Conservation (phyloP, 768 basidiomycete species). For the Imleria badia region DNA sequence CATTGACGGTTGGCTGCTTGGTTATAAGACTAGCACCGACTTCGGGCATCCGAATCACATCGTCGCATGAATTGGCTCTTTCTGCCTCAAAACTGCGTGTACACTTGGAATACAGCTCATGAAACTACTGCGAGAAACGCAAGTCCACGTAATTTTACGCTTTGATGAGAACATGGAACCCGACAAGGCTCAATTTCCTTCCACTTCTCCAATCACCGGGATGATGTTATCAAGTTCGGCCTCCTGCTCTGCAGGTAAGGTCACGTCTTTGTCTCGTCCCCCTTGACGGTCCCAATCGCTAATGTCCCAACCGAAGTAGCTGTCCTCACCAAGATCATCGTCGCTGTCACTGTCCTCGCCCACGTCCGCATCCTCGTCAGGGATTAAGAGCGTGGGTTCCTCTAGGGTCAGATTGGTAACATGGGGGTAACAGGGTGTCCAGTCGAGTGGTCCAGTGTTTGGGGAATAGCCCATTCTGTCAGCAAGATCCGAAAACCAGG, state of each 20-base stretch:
- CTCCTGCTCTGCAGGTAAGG: not conserved
- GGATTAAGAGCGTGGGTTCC: not conserved
- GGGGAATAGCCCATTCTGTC: not conserved
- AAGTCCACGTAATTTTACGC: too few relatives aligned
- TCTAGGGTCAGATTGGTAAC: not conserved
- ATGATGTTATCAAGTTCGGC: not conserved
- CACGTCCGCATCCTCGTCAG: not conserved
- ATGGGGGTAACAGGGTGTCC: not conserved
- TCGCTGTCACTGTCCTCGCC: not conserved
- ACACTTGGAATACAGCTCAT: too few relatives aligned
- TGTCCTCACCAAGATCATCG: not conserved
- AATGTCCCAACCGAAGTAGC: slow-evolving; percentile 1
- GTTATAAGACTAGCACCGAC: too few relatives aligned
- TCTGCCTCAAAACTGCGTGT: too few relatives aligned
- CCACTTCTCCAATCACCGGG: not conserved
- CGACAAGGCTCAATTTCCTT: not conserved
- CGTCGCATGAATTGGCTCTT: too few relatives aligned
- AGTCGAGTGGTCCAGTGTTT: not conserved
- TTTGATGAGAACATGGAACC: too few relatives aligned
- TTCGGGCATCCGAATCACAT: too few relatives aligned
- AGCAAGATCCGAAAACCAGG: not conserved
- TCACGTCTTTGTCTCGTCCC: slow-evolving; percentile 2
- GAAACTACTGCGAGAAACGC: too few relatives aligned
- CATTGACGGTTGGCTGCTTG: too few relatives aligned
- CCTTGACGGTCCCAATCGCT: not conserved